Conservation (phyloP, 2,329 filamentous ascomycete genomes). For the Pseudocercospora cruenta region DNA sequence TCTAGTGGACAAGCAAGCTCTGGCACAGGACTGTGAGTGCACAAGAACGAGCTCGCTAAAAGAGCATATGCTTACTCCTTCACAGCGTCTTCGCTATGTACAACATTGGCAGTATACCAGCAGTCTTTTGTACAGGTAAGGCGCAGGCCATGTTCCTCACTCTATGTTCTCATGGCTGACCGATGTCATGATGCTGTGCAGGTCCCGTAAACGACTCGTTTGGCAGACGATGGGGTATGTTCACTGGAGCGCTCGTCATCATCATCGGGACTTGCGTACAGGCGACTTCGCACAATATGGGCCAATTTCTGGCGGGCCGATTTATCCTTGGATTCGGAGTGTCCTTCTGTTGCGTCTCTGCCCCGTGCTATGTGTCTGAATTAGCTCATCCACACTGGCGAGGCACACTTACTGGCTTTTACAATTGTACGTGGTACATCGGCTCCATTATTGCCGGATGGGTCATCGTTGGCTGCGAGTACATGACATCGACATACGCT, state of each 20-base stretch:
- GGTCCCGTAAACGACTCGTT: slow-evolving; percentile 6
- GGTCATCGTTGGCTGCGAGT: slow-evolving; percentile 11
- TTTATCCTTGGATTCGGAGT: slow-evolving; percentile 11
- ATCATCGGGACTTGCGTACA: slow-evolving; percentile 8
- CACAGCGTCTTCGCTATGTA: slow-evolving; percentile 7
- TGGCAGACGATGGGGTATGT: slow-evolving; percentile 12
- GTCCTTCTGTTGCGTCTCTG: slow-evolving; percentile 8
- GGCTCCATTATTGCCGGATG: slow-evolving; percentile 54
- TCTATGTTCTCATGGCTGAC: background rate
- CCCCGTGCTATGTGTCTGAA: slow-evolving; percentile 9
- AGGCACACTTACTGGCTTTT: slow-evolving; percentile 8
- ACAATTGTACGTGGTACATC: slow-evolving; percentile 36
- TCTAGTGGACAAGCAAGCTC: slow-evolving; percentile 9
- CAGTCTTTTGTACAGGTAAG: slow-evolving; percentile 9
- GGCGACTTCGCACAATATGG: slow-evolving; percentile 12
- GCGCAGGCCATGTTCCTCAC: background rate
- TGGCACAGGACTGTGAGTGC: slow-evolving; percentile 3
- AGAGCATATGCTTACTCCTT: background rate
- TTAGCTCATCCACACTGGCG: slow-evolving; percentile 11
- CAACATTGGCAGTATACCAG: slow-evolving; percentile 7
- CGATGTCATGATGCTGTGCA: background rate
- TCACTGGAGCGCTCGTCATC: slow-evolving; percentile 9
- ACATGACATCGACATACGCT: slow-evolving; percentile 27
- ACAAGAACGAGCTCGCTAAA: too few relatives aligned
- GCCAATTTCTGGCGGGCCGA: slow-evolving; percentile 4